phyloP scores from a whole-genome alignment of 1,284 basidiomycete genomes.

The Hemileia vastatrix region DNA sequence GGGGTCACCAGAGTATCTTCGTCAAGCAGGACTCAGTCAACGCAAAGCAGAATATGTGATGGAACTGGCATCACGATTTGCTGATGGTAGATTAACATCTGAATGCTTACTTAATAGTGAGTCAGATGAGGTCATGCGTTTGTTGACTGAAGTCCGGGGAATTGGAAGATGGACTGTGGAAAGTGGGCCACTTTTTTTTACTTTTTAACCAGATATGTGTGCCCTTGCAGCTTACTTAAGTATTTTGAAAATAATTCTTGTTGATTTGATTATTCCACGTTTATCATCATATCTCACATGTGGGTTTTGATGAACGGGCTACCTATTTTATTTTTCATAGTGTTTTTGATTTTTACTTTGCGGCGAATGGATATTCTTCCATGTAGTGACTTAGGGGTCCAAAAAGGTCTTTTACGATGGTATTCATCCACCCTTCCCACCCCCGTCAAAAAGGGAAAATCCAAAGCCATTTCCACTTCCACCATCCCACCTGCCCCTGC shows the following conservation, averaged over 20 bases:
- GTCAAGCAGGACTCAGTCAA: conserved; percentile 62
- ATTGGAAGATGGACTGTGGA: conserved; percentile 52
- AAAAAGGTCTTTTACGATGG: conserved; percentile 67
- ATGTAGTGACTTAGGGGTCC: conserved; percentile 65
- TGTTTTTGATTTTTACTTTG: conserved; percentile 81
- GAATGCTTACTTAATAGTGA: conserved; percentile 58
- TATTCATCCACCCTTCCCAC: conserved; percentile 55
- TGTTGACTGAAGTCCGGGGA: conserved; percentile 67
- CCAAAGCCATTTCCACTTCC: conserved; percentile 32
- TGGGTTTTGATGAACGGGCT: too few relatives aligned
- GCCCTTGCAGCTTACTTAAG: too few relatives aligned
- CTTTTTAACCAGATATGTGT: too few relatives aligned
- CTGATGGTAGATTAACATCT: conserved; percentile 64
- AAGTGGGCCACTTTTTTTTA: too few relatives aligned
- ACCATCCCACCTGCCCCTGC: conserved; percentile 24
- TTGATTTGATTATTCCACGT: background rate
- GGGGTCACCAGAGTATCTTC: conserved; percentile 55
- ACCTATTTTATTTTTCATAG: conserved; percentile 54
- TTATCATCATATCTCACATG: conserved; percentile 19
- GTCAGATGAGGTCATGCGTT: conserved; percentile 58
- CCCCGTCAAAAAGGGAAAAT: conserved; percentile 48
- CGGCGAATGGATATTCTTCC: conserved; percentile 65
- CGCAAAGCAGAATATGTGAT: conserved; percentile 77
- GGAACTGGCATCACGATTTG: conserved; percentile 65
- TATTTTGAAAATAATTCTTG: conserved; percentile 45